A percentile compares a stretch with the other conserved stretches of the same genome.
phyloP scores from a whole-genome alignment of 2,329 filamentous ascomycete species.

The Colletotrichum nymphaeae region DNA sequence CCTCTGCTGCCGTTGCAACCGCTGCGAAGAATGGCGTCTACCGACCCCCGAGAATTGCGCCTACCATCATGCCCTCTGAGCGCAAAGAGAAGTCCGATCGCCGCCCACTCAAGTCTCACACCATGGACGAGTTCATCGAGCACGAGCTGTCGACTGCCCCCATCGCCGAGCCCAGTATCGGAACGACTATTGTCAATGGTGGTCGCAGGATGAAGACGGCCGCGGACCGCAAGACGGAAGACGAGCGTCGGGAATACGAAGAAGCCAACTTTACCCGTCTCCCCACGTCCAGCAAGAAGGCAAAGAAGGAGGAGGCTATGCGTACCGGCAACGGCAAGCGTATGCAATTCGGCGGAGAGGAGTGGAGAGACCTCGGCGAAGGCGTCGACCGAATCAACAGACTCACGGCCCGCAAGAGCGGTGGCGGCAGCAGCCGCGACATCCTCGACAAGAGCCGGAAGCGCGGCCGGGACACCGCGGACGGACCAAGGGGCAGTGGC shows the following conservation, averaged over 20 bases:
- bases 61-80: conserved; percentile 83
- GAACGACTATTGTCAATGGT: conserved; percentile 84
- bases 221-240: conserved; percentile 80
- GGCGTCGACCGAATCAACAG: conserved; percentile 88
- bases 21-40: conserved; percentile 76
- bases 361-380: conserved; percentile 88
- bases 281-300: conserved; percentile 89
- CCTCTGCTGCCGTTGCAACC: conserved; percentile 42
- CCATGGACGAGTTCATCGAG: conserved; percentile 91
- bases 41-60: conserved; percentile 87
- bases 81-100: conserved; percentile 71
- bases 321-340: conserved; percentile 60
- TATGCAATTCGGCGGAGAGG: conserved; percentile 88
- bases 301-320: conserved; percentile 73
- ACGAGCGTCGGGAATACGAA: conserved; percentile 86
- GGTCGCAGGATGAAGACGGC: conserved; percentile 84
- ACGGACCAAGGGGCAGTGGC: conserved; percentile 76
- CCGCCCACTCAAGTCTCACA: conserved; percentile 78
- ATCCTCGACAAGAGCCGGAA: conserved; percentile 89
- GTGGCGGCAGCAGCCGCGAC: conserved; percentile 64
- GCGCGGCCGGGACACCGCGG: conserved; percentile 74
- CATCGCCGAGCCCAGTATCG: conserved; percentile 88
- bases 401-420: conserved; percentile 78
- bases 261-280: conserved; percentile 92
- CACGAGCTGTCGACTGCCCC: conserved; percentile 87